These are phyloP conservation scores for Pseudogymnoascus sp. DNA, from an alignment of 2,329 filamentous ascomycete genomes.

Conservation along the genomic window DNA sequence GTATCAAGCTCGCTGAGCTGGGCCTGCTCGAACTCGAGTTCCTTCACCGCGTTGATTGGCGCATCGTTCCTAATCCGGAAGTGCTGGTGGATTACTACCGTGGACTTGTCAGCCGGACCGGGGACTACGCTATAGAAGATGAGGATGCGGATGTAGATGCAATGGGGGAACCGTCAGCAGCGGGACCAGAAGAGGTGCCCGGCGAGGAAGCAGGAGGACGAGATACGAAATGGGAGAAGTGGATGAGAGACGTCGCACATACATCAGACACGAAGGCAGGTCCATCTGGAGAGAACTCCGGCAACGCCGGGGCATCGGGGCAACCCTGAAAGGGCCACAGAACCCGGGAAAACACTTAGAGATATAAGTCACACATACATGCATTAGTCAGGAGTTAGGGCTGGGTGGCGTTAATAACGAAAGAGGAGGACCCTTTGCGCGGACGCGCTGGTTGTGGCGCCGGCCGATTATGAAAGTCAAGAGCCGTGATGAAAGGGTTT, in stretches of 20 bases:
- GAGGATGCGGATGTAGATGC: conserved; percentile 25
- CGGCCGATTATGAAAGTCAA: background rate
- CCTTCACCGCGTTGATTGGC: conserved; percentile 86
- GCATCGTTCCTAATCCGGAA: conserved; percentile 91
- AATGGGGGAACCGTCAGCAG: conserved; percentile 28
- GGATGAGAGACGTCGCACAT: conserved; percentile 25
- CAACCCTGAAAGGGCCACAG: background rate
- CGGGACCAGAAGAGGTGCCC: conserved; percentile 27
- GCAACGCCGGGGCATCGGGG: background rate
- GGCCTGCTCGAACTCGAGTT: conserved; percentile 92
- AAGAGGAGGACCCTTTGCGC: conserved; percentile 1
- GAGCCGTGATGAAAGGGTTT: background rate
- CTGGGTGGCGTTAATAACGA: conserved; percentile 5
- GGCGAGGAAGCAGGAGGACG: conserved; percentile 5
- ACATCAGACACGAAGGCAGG: conserved; percentile 3
- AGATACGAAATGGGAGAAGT: conserved; percentile 24
- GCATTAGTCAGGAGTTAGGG: conserved; percentile 6
- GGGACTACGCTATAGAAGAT: conserved; percentile 44
- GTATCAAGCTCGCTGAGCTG: conserved; percentile 81
- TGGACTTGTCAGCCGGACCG: conserved; percentile 65
- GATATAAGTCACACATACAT: conserved; percentile 3
- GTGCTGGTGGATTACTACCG: conserved; percentile 89
- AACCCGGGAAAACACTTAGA: background rate
- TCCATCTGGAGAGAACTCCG: background rate
- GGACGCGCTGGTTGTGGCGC: conserved; percentile 6